Conservation (phyloP, 768 basidiomycete species). For the Boletus edulis region DNA sequence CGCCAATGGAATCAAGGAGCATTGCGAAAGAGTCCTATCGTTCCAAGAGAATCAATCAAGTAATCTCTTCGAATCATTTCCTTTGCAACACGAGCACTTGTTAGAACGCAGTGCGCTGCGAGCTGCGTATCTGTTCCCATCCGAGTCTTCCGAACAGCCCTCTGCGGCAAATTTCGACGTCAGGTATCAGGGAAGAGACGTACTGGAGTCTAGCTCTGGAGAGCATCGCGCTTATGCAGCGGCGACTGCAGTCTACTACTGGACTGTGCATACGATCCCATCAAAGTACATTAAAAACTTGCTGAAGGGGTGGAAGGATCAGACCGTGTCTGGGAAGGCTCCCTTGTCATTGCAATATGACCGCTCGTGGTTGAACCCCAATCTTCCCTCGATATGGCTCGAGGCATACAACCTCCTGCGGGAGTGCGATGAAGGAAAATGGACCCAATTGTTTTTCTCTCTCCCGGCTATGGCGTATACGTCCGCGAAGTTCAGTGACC, state of each 20-base stretch:
- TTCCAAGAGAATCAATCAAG: slow-evolving; percentile 4
- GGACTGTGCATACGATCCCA: not conserved
- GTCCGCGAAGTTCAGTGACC: slow-evolving; percentile 4
- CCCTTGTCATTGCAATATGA: slow-evolving; percentile 23
- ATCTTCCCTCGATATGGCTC: slow-evolving; percentile 26
- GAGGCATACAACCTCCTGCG: slow-evolving; percentile 29
- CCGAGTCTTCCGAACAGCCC: slow-evolving; percentile 3
- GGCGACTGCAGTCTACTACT: slow-evolving; percentile 2
- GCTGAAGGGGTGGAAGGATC: slow-evolving; percentile 5
- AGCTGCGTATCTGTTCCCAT: slow-evolving; percentile 11
- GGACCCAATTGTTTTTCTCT: slow-evolving; percentile 28
- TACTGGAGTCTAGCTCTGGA: not conserved
- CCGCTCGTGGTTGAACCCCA: slow-evolving; percentile 26
- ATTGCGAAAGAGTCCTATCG: slow-evolving; percentile 17
- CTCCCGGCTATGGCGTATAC: slow-evolving; percentile 33
- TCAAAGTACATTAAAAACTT: not conserved
- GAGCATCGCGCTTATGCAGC: slow-evolving; percentile 20
- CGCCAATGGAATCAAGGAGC: slow-evolving; percentile 28
- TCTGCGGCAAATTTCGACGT: not conserved
- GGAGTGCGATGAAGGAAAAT: slow-evolving; percentile 1
- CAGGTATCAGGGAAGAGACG: slow-evolving; percentile 12
- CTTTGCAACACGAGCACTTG: slow-evolving; percentile 6
- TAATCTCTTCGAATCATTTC: slow-evolving; percentile 5
- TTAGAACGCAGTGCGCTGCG: slow-evolving; percentile 19
- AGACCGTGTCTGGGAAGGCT: not conserved